Percentiles rank a stretch among this genome's conserved stretches.
Evolutionary conservation across 2,329 filamentous ascomycete species (phyloP).

Genomic region (Orbilia ellipsospora): DNA sequence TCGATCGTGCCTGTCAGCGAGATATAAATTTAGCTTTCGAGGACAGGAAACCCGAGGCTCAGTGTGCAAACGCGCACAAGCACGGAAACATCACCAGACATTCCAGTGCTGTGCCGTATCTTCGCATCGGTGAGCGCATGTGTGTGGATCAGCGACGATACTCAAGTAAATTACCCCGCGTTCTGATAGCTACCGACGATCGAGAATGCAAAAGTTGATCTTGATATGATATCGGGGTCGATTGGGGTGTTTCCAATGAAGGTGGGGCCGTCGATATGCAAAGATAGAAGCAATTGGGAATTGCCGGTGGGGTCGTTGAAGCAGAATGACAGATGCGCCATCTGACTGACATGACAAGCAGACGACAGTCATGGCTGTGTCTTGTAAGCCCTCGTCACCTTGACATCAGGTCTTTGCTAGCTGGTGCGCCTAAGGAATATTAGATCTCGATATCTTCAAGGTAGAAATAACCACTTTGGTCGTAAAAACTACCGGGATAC

Average conservation of each 20-base stretch:
- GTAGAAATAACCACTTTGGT: too few species aligned
- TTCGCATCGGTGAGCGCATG: too few species aligned
- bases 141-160: too few species aligned
- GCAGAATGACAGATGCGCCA: not conserved
- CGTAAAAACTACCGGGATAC: constrained; percentile 17
- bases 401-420: constrained; percentile 26
- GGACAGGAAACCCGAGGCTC: constrained; percentile 18
- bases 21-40: constrained; percentile 42
- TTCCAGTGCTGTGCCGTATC: too few species aligned
- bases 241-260: not conserved
- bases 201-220: too few species aligned
- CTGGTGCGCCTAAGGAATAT: not conserved
- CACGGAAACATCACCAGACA: not conserved
- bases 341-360: not conserved
- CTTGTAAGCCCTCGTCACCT: constrained; percentile 19
- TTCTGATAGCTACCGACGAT: too few species aligned
- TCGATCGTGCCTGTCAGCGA: constrained; percentile 4
- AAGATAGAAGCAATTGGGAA: constrained; percentile 17
- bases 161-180: not conserved
- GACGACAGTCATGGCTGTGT: constrained; percentile 25
- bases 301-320: not conserved
- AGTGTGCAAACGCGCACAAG: not conserved
- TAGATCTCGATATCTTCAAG: not conserved
- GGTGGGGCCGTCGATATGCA: not conserved
- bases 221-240: not conserved